These are phyloP conservation scores for Hypoxylon intermedium DNA, from an alignment of 495 filamentous ascomycete species.

Conservation along the genomic window DNA sequence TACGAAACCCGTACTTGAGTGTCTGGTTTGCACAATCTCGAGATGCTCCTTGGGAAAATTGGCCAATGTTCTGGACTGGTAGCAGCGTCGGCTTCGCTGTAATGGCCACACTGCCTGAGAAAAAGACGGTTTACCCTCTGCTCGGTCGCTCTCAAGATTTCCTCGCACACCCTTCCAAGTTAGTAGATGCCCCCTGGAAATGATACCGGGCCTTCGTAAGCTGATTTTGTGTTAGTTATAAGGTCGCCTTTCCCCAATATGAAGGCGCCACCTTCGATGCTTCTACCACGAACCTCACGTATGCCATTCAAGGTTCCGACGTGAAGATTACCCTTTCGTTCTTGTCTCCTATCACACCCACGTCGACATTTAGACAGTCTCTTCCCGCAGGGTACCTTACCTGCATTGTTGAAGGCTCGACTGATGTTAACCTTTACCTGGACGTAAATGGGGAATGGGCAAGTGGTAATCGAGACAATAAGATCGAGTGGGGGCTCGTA, in stretches of 20 bases:
- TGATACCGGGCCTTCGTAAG: background rate
- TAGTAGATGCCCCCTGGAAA: conserved; percentile 38
- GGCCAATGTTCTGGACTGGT: conserved; percentile 96
- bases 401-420: conserved; percentile 72
- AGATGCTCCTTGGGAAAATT: conserved; percentile 83
- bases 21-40: conserved; percentile 84
- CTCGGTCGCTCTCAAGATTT: conserved; percentile 88
- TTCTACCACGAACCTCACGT: conserved; percentile 91
- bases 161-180: conserved; percentile 56
- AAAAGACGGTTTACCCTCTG: conserved; percentile 80
- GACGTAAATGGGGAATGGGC: conserved; percentile 93
- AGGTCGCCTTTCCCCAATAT: conserved; percentile 74
- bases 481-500: conserved; percentile 72
- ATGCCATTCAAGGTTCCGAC: conserved; percentile 65
- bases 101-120: conserved; percentile 75
- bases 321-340: conserved; percentile 80
- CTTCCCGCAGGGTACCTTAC: conserved; percentile 88
- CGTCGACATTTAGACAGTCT: conserved; percentile 88
- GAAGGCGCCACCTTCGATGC: conserved; percentile 85
- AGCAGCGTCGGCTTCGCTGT: conserved; percentile 80
- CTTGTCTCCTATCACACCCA: conserved; percentile 90
- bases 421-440: conserved; percentile 79
- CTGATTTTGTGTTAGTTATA: conserved; percentile 53
- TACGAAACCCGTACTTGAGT: conserved; percentile 91
- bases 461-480: conserved; percentile 71